Evolutionary conservation across 805 yeast genomes (phyloP), one percentile per base, ranked within the genome.

Genomic region (Myxozyma lipomycoides): DNA sequence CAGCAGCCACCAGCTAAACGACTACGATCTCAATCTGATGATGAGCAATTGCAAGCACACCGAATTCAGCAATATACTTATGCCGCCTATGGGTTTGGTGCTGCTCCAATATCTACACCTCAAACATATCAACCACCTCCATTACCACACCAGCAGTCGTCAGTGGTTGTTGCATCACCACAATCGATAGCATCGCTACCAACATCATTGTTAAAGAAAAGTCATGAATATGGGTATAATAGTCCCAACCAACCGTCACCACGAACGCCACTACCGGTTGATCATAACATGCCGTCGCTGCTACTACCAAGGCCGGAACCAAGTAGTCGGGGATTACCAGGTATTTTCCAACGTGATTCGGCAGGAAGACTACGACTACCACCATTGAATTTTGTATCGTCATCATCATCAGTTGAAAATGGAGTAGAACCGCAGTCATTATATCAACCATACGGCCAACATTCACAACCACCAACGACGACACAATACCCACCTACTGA

Each of bases 341-440:
- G 32, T 7, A 28, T 28, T 12, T 12, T 28, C 12, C 32, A 28
- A 12, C 32, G 32, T 7, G 32, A 28, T 12, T 28, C 32, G 32
- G 12, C 32, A 19, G 52, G 56, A 18, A 42, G 52, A 5, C 42
- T 45, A 12, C 43, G 28, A 32, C 44, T 52, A 19, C 56, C 56
- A 32, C 55, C 55, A 22, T 24, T 50, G 38, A 44, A 39, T 17
- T 49, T 45, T 37, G 43, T 40, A 21, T 18, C 38, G 18, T 35
- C n/a, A 21, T 35, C 38, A n/a, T 15, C 23, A 21, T 12, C 25
- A 4, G 26, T 1, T 9, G 1, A 15, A 4, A 21, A 25, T 34
- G 17, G 17, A 6, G 18, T n/a, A 17, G 15, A 17, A 40, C 12
- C 30, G 17, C 43, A 18, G 26, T 22, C 43, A 17, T n/a, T 3